Base-by-base conservation (phyloP, 2,329 filamentous ascomycete species). In the Pseudocercospora fuligena region DNA sequence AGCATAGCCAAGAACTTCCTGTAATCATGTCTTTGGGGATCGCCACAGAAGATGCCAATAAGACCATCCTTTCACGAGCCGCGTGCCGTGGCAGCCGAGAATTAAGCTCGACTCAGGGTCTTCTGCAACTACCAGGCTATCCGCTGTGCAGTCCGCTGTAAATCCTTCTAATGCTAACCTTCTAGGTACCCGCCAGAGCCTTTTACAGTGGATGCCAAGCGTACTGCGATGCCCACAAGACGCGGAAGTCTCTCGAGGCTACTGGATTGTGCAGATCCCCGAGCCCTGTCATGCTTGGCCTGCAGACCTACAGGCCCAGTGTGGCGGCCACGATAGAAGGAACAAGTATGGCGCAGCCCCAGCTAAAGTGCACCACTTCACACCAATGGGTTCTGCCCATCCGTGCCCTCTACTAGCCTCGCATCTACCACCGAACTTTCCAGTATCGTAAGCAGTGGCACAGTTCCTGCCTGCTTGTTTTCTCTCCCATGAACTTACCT, bases 21-120 rank as follows among this genome's bases (percentile, higher is more conserved):
- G 58, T 36, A 57, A 46, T 65, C 59, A 36, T 53, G 51, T 57
- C 29, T 54, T 25, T 36, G 25, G 49, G 40, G 61, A 66, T 70
- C 66, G 69, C 65, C 66, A 69, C 69, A 67, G 33, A 31, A 33
- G 31, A 58, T 25, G 31, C 60, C 23, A 21, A 33, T 46, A 56
- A 33, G 57, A 54, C 62, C 61, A 70, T 66, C 40, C 59, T 61
- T 54, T 53, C 63, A 58, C 58, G 29, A 67, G 40, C 58, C 61
- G 46, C 63, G 64, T 69, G 66, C 69, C 69, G 69, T 70, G 64
- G 63, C 64, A 69, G 60, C 69, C 69, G 67, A 67, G 43, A 57
- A 49, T 61, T 66, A 62, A 53, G 54, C 60, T 63, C 43, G 14
- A 9, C 47, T 47, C 56, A 64, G 66, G 59, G 63, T 62, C 51